phyloP scores from a whole-genome alignment of 352 stramenopile species.

The Elongisporangium anandrum region DNA sequence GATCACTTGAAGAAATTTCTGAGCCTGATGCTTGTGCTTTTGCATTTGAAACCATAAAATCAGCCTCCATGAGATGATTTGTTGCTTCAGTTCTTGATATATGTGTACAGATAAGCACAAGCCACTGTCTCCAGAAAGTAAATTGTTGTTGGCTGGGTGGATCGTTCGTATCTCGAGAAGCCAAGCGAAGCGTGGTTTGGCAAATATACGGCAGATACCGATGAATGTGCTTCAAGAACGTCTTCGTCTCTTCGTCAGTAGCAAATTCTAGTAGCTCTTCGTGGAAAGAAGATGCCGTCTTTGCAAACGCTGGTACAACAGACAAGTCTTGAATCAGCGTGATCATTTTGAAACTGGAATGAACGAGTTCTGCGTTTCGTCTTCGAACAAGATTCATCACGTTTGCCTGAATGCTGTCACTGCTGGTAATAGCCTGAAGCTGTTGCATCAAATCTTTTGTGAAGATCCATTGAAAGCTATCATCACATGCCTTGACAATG shows the following conservation, averaged over 20 bases:
- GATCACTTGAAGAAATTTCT: conserved; percentile 14
- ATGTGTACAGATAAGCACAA: conserved; percentile 34
- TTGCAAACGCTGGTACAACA: conserved; percentile 4
- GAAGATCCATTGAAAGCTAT: conserved; percentile 62
- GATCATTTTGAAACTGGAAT: conserved; percentile 40
- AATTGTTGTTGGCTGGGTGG: conserved; percentile 11
- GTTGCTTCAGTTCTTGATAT: conserved; percentile 50
- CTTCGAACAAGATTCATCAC: conserved; percentile 26
- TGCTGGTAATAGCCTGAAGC: conserved; percentile 7
- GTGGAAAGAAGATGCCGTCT: conserved; percentile 33
- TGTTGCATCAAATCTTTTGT: conserved; percentile 36
- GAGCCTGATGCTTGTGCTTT: background rate
- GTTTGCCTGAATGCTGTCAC: conserved; percentile 7
- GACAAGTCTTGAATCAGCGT: conserved; percentile 36
- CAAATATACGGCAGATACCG: conserved; percentile 58
- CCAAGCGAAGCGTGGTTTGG: conserved; percentile 31
- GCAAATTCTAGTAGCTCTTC: conserved; percentile 32
- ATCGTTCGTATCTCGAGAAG: conserved; percentile 12
- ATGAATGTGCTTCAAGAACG: conserved; percentile 35
- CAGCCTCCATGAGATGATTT: conserved; percentile 45
- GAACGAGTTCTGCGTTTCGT: conserved; percentile 30
- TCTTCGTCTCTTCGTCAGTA: conserved; percentile 12
- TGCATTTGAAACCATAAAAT: conserved; percentile 33
- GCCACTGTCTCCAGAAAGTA: conserved; percentile 44
- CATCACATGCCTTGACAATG: conserved; percentile 39